Conservation (phyloP, 768 basidiomycete species). For the Russula foetens region DNA sequence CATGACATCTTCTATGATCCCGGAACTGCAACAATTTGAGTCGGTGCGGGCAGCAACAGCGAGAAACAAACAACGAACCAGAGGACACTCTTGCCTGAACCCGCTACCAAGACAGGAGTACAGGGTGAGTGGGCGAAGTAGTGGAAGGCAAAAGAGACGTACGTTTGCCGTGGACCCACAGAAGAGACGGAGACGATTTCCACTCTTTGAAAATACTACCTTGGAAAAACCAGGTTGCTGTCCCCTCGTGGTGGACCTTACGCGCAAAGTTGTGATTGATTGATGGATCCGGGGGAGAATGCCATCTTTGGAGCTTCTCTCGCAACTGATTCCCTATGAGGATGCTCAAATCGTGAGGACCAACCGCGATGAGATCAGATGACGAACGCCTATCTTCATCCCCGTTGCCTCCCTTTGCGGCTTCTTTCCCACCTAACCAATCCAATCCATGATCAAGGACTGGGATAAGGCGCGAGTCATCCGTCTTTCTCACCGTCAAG, state of each 20-base stretch:
- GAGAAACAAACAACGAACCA: not conserved
- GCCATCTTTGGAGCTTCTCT: not conserved
- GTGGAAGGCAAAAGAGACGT: not conserved
- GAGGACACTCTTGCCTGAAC: not conserved
- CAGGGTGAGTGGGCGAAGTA: not conserved
- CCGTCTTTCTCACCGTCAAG: not conserved
- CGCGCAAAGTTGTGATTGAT: not conserved
- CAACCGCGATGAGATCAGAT: too few species aligned
- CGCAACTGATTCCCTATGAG: not conserved
- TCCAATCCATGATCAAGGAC: not conserved
- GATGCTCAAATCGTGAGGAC: not conserved
- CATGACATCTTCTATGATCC: not conserved
- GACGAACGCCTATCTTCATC: too few species aligned
- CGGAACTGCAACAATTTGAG: not conserved
- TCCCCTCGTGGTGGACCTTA: not conserved
- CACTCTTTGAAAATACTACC: not conserved
- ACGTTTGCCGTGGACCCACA: not conserved
- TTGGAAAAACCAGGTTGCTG: not conserved
- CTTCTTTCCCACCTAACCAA: not conserved
- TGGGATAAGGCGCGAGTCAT: not conserved
- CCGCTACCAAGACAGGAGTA: not conserved
- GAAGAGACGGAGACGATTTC: not conserved
- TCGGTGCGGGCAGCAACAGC: not conserved
- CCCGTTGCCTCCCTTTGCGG: too few species aligned
- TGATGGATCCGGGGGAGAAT: not conserved